phyloP scores from a whole-genome alignment of 805 yeast genomes.

The Saturnispora gosingensis region DNA sequence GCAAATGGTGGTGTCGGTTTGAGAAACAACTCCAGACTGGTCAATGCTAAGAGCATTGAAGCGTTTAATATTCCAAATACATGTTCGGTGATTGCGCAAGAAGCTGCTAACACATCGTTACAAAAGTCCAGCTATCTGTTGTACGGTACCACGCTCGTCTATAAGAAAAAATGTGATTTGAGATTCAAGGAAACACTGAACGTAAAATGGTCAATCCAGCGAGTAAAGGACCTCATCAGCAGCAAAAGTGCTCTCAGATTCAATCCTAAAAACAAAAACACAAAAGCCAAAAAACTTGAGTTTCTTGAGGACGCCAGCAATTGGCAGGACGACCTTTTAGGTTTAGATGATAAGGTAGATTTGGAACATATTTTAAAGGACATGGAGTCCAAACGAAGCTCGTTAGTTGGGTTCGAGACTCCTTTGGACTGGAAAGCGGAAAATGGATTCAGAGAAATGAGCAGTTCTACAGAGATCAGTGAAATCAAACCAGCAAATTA shows the following conservation, averaged over 20 bases:
- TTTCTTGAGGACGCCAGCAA: slow-evolving; percentile 29
- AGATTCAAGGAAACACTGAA: slow-evolving; percentile 10
- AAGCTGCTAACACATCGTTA: slow-evolving; percentile 17
- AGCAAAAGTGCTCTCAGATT: neutral
- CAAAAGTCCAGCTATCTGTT: slow-evolving; percentile 36
- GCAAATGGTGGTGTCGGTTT: neutral
- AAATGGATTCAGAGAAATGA: slow-evolving; percentile 4
- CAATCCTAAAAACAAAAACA: neutral
- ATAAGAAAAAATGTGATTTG: slow-evolving; percentile 32
- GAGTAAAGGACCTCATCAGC: neutral
- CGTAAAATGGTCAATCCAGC: slow-evolving; percentile 30
- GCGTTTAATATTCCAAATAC: slow-evolving; percentile 34
- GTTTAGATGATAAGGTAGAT: neutral
- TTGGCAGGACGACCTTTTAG: slow-evolving; percentile 14
- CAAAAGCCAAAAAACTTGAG: neutral
- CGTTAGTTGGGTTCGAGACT: neutral
- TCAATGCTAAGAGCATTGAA: slow-evolving; percentile 21
- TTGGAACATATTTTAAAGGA: neutral
- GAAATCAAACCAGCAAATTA: neutral
- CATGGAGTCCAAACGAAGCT: neutral
- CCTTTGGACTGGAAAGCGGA: neutral
- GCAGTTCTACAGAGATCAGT: neutral
- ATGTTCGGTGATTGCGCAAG: slow-evolving; percentile 27
- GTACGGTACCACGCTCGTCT: slow-evolving; percentile 40
- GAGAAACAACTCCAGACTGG: neutral